phyloP scores from a whole-genome alignment of 768 basidiomycete species.

The Roridomyces roridus region DNA sequence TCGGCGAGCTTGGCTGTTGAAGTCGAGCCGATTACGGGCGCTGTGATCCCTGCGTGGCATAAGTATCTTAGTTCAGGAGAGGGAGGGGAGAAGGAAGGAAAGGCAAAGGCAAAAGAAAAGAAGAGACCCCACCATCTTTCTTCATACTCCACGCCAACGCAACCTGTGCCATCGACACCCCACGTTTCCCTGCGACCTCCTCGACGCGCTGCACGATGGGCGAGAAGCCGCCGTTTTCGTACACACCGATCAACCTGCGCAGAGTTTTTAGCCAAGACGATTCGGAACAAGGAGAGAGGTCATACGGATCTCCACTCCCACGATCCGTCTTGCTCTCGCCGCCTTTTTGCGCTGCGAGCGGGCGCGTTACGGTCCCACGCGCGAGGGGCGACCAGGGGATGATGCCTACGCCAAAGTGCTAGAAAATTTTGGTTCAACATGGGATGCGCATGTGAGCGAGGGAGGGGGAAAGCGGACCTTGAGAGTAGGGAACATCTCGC shows the following conservation, averaged over 20 bases:
- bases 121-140: constrained; percentile 31
- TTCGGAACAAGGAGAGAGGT: too few relatives aligned
- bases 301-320: constrained; percentile 18
- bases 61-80: neutral
- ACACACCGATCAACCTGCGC: neutral
- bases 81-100: neutral
- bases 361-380: constrained; percentile 35
- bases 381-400: constrained; percentile 45
- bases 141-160: constrained; percentile 44
- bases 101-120: neutral
- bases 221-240: neutral
- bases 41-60: too few relatives aligned
- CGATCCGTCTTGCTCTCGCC: constrained; percentile 3
- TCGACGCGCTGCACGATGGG: neutral
- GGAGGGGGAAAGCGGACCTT: constrained; percentile 38
- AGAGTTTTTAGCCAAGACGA: neutral
- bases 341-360: constrained; percentile 8
- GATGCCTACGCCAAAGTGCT: constrained; percentile 42
- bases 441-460: too few relatives aligned
- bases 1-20: too few relatives aligned
- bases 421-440: too few relatives aligned
- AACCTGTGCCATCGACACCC: constrained; percentile 48
- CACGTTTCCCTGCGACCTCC: constrained; percentile 30
- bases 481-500: constrained; percentile 66
- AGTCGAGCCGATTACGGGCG: too few relatives aligned